These are phyloP conservation scores for Aspergillus clavatus DNA, from an alignment of 2,329 filamentous ascomycete species.

Conservation along the genomic window DNA sequence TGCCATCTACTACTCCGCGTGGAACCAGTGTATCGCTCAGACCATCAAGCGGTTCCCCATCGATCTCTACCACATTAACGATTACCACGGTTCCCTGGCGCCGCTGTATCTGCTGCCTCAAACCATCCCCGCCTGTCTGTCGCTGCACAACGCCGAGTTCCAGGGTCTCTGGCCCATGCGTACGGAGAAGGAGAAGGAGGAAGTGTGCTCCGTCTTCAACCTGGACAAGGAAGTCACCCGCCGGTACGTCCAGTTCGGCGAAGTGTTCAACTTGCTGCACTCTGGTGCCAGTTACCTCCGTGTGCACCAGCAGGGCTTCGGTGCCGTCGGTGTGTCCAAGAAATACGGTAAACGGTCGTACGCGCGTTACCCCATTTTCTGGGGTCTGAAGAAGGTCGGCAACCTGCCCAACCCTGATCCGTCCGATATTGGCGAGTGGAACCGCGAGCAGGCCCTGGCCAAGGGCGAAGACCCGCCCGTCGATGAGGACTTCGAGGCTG, in stretches of 20 bases:
- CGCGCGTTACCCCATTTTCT: slow-evolving; percentile 65
- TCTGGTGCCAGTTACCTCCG: slow-evolving; percentile 61
- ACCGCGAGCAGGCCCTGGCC: slow-evolving; percentile 44
- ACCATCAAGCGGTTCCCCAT: slow-evolving; percentile 58
- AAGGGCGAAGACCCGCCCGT: slow-evolving; percentile 48
- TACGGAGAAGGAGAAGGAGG: slow-evolving; percentile 55
- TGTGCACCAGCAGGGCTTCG: slow-evolving; percentile 63
- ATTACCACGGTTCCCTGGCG: slow-evolving; percentile 60
- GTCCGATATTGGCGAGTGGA: slow-evolving; percentile 59
- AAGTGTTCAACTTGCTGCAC: slow-evolving; percentile 65
- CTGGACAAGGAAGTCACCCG: slow-evolving; percentile 53
- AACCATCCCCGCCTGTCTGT: slow-evolving; percentile 58
- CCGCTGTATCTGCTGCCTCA: slow-evolving; percentile 61
- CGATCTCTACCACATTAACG: slow-evolving; percentile 62
- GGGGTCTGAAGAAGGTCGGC: slow-evolving; percentile 60
- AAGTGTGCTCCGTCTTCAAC: slow-evolving; percentile 63
- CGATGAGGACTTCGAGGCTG: slow-evolving; percentile 52
- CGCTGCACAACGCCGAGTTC: slow-evolving; percentile 65
- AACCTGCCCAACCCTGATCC: slow-evolving; percentile 63
- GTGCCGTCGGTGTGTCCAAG: slow-evolving; percentile 63
- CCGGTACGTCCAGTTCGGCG: slow-evolving; percentile 62
- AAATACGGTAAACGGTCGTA: slow-evolving; percentile 67
- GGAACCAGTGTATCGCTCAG: slow-evolving; percentile 66
- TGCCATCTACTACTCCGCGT: slow-evolving; percentile 65
- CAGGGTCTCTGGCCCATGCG: slow-evolving; percentile 66